Percentiles rank a stretch among this genome's conserved stretches.
phyloP scores from a whole-genome alignment of 208 protist genomes.

The Herpetomonas tarakana region DNA sequence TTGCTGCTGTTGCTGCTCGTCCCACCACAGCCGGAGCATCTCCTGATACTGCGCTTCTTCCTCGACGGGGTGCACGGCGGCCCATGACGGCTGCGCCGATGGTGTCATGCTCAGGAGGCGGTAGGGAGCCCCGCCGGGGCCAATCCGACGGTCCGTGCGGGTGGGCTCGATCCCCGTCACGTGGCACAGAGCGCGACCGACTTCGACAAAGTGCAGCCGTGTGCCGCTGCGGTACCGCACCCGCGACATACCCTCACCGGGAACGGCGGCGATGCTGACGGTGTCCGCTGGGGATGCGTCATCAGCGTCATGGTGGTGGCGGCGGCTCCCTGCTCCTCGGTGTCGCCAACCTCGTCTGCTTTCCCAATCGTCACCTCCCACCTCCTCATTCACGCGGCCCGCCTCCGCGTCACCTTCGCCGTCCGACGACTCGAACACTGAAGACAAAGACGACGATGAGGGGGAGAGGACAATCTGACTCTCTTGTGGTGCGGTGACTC shows the following conservation, averaged over 20 bases:
- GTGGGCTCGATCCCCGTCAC: constrained; percentile 22
- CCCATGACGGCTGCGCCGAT: constrained; percentile 51
- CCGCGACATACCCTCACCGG: neutral
- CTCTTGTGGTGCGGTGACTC: constrained; percentile 7
- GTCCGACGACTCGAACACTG: neutral
- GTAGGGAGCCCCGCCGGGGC: constrained; percentile 33
- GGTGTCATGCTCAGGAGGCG: constrained; percentile 50
- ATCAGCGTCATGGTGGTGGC: too few relatives aligned
- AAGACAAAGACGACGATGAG: constrained; percentile 16
- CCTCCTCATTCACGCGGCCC: neutral
- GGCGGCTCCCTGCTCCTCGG: too few relatives aligned
- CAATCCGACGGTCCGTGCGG: constrained; percentile 29
- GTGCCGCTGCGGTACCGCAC: constrained; percentile 48
- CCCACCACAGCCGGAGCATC: neutral
- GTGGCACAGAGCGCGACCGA: constrained; percentile 39
- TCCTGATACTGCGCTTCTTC: constrained; percentile 1
- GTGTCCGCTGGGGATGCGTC: neutral
- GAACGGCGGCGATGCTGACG: neutral
- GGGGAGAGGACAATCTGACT: constrained; percentile 13
- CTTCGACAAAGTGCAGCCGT: constrained; percentile 51
- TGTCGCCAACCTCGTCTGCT: too few relatives aligned
- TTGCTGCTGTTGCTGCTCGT: too few relatives aligned
- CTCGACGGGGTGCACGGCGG: constrained; percentile 4
- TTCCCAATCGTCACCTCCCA: too few relatives aligned
- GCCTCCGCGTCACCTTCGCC: neutral